Evolutionary conservation across 805 yeast genomes (phyloP).

Genomic region (Sugiyamaella marilandica): DNA sequence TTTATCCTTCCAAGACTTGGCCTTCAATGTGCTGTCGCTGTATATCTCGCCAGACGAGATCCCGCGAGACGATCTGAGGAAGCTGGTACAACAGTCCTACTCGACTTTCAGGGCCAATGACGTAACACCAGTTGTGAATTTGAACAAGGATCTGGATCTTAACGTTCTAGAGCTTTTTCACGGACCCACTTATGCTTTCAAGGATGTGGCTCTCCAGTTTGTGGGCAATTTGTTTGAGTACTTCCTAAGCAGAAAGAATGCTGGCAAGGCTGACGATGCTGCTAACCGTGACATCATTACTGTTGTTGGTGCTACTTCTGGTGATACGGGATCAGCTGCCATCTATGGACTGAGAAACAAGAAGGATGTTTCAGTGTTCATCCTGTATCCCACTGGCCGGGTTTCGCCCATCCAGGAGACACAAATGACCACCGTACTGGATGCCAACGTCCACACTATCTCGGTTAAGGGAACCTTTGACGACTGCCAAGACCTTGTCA

Average conservation of each 20-base stretch:
- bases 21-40: conserved; percentile 76
- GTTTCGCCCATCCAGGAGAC: conserved; percentile 97
- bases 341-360: conserved; percentile 96
- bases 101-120: conserved; percentile 83
- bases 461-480: conserved; percentile 96
- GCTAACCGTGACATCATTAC: conserved; percentile 75
- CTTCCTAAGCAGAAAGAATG: conserved; percentile 74
- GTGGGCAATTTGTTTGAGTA: conserved; percentile 96
- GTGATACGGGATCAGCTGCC: conserved; percentile 99
- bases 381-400: conserved; percentile 93
- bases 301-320: conserved; percentile 98
- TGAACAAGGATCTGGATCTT: conserved; percentile 54
- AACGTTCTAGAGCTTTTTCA: conserved; percentile 91
- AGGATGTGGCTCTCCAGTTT: conserved; percentile 97
- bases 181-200: conserved; percentile 98
- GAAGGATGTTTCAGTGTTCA: conserved; percentile 95
- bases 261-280: conserved; percentile 40
- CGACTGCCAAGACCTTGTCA: conserved; percentile 96
- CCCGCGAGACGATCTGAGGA: conserved; percentile 59
- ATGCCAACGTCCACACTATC: conserved; percentile 87
- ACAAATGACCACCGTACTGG: conserved; percentile 96
- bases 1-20: conserved; percentile 77
- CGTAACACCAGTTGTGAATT: conserved; percentile 73
- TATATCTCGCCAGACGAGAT: conserved; percentile 74
- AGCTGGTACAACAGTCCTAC: conserved; percentile 66